These are phyloP conservation scores for Suillus occidentalis DNA, from an alignment of 768 basidiomycete genomes.

Conservation along the genomic window DNA sequence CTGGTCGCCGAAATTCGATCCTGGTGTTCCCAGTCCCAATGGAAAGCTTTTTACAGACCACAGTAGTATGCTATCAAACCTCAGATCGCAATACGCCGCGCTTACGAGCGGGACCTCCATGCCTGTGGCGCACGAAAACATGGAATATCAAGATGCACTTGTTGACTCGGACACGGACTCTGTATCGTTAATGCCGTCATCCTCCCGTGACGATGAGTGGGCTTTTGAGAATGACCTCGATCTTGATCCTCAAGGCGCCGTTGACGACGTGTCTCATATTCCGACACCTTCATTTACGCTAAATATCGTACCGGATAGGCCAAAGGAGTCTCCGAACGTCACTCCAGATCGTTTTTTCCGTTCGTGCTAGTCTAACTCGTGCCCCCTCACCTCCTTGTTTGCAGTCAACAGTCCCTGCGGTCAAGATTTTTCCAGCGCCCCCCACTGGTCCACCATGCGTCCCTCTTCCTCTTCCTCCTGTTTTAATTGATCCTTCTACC, in stretches of 20 bases:
- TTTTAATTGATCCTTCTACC: slow-evolving; percentile 26
- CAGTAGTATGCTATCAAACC: slow-evolving; percentile 36
- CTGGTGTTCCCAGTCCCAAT: neutral
- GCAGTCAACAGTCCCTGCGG: slow-evolving; percentile 5
- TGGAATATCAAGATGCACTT: slow-evolving; percentile 11
- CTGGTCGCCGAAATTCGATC: slow-evolving; percentile 32
- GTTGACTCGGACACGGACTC: neutral
- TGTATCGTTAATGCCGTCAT: slow-evolving; percentile 5
- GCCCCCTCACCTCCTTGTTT: slow-evolving; percentile 17
- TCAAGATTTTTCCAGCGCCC: neutral
- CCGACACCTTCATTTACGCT: neutral
- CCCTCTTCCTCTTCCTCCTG: slow-evolving; percentile 23
- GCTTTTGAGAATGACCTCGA: slow-evolving; percentile 33
- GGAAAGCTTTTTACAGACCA: slow-evolving; percentile 29
- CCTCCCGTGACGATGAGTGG: slow-evolving; percentile 36
- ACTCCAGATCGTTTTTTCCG: slow-evolving; percentile 16
- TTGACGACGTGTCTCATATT: slow-evolving; percentile 1
- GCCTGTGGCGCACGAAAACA: slow-evolving; percentile 16
- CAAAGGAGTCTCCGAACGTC: slow-evolving; percentile 7
- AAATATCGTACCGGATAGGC: neutral
- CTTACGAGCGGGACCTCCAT: slow-evolving; percentile 19
- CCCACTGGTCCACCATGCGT: slow-evolving; percentile 18
- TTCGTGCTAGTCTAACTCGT: slow-evolving; percentile 7
- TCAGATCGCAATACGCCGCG: slow-evolving; percentile 33
- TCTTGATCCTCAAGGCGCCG: slow-evolving; percentile 13